Evolutionary conservation across 2,329 filamentous ascomycete genomes (phyloP), one percentile per base, ranked within the genome.

Genomic region (Arthrobotrys pseudoclavata): DNA sequence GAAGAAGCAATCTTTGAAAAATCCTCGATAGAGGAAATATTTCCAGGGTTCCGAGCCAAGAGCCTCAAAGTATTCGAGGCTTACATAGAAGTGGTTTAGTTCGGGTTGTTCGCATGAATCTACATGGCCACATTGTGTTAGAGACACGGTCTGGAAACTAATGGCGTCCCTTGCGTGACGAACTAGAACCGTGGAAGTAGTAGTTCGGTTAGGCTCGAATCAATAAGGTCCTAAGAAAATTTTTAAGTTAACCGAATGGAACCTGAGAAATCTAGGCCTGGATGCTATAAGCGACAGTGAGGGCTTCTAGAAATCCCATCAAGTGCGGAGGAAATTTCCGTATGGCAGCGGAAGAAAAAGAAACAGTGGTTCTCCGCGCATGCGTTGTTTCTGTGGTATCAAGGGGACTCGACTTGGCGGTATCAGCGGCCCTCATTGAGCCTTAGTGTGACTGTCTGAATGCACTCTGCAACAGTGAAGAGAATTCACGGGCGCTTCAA

Each of bases 371-470:
- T 37, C 29, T 24, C 15, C 18, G n/a, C 6, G 18, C 10, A 20
- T 15, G 52, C 18, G 55, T 60, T 60, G 55, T 42, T 60, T 60
- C 34, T 60, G 52, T 60, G 18, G 55, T 60, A 24, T 60, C 55
- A 60, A 60, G 55, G 55, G 18, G 29, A 10, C 31, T 60, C 47
- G 20, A 4, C 47, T 50, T 50, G 47, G 47, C 42, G 13, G 18
- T 50, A 60, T 60, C 55, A 60, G 12, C 20, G 20, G 34, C 4
- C 55, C 10, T 20, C 5, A 40, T 60, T 42, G 31, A 26, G 34
- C 31, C 29, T 24, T 60, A 60, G 55, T 15, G 34, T 26, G 55
- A 20, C 12, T n/a, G 42, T 26, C 10, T n/a, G 24, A 42, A 24
- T 40, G 20, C 53, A 40, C 55, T 60, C 20, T 60, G 52, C 52